Conservation (phyloP, 108 stramenopile species). For the Asterionellopsis glacialis region DNA sequence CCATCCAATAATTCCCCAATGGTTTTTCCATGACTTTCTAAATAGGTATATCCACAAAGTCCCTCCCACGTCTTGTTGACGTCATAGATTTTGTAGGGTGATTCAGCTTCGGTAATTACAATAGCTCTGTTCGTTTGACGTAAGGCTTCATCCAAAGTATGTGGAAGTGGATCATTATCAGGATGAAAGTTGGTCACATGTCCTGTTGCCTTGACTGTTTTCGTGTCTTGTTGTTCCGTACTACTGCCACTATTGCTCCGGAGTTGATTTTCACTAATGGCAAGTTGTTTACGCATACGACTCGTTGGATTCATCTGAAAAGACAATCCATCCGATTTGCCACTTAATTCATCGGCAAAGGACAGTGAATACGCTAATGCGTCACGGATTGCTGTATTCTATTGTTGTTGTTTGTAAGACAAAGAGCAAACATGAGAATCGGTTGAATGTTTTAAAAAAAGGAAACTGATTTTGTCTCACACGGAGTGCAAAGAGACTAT, state of each 20-base stretch:
- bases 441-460: not conserved
- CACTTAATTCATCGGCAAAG: conserved; percentile 11
- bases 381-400: conserved; percentile 2
- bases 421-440: too few species aligned
- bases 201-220: too few species aligned
- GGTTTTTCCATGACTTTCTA: conserved; percentile 52
- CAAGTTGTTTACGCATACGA: conserved; percentile 1
- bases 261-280: not conserved
- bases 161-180: conserved; percentile 21
- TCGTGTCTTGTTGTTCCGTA: not conserved
- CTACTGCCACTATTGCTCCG: not conserved
- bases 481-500: not conserved
- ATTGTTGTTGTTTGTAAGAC: not conserved
- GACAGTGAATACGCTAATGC: conserved; percentile 13
- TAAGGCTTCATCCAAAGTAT: conserved; percentile 28
- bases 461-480: not conserved
- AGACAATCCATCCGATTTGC: not conserved
- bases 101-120: conserved; percentile 55
- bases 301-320: not conserved
- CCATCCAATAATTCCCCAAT: conserved; percentile 55
- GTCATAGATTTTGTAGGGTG: conserved; percentile 57
- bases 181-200: not conserved
- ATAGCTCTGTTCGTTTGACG: conserved; percentile 43
- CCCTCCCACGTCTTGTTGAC: conserved; percentile 73
- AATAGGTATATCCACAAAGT: conserved; percentile 60